phyloP scores from a whole-genome alignment of 2,329 filamentous ascomycete genomes.

The Cordyceps tenuipes region DNA sequence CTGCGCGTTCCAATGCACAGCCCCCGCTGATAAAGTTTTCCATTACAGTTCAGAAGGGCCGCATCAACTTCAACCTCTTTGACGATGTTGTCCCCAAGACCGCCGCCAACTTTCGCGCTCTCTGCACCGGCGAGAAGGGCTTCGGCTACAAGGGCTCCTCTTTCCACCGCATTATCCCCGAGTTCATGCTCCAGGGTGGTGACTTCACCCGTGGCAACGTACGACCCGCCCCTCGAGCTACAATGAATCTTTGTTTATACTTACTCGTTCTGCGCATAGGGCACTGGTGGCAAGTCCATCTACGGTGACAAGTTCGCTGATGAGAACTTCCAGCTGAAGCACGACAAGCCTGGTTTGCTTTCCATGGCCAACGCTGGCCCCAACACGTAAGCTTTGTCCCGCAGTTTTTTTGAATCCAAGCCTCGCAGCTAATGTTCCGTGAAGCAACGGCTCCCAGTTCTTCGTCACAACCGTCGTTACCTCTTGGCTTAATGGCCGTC shows the following conservation, averaged over 20 bases:
- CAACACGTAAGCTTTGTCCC: slow-evolving; percentile 61
- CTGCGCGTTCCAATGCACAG: not conserved
- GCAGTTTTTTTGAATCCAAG: not conserved
- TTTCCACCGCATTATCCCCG: slow-evolving; percentile 88
- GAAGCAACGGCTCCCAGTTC: slow-evolving; percentile 95
- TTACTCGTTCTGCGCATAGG: slow-evolving; percentile 39
- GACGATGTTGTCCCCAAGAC: slow-evolving; percentile 84
- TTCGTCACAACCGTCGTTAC: slow-evolving; percentile 93
- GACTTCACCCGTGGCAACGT: slow-evolving; percentile 92
- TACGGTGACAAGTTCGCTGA: slow-evolving; percentile 91
- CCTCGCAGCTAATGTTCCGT: slow-evolving; percentile 29
- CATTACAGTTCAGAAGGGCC: slow-evolving; percentile 57
- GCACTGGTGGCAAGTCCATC: slow-evolving; percentile 87
- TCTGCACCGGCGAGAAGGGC: slow-evolving; percentile 74
- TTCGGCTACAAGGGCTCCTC: slow-evolving; percentile 74
- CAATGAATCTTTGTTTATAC: slow-evolving; percentile 1
- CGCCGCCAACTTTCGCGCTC: slow-evolving; percentile 71
- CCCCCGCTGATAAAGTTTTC: slow-evolving; percentile 9
- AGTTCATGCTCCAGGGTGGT: slow-evolving; percentile 95
- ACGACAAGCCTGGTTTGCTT: slow-evolving; percentile 67
- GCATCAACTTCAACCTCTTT: slow-evolving; percentile 86
- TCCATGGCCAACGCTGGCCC: slow-evolving; percentile 95
- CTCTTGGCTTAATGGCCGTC: slow-evolving; percentile 73
- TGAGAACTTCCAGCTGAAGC: slow-evolving; percentile 78
- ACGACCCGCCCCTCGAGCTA: slow-evolving; percentile 30